Base-by-base conservation (phyloP, 139 green algal genomes). In the Auxenochlorella pyrenoidosa region DNA sequence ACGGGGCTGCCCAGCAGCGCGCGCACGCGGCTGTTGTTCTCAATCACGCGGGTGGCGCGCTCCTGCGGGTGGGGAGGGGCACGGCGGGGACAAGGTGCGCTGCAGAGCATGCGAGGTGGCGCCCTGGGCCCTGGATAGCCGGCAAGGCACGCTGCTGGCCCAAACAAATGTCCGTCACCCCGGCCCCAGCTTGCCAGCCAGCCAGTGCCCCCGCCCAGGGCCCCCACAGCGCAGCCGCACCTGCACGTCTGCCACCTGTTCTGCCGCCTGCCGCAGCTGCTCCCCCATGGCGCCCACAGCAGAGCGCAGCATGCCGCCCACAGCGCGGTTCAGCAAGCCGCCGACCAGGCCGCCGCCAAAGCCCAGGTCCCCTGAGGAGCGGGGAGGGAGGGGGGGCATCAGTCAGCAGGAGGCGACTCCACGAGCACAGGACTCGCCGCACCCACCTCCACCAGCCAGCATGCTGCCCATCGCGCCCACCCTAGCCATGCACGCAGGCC, bases 191-290 rank as follows among this genome's bases (percentile, higher is more conserved):
- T 54, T 6, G 47, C 47, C 6, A 18, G 10, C 47, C 47, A 54
- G 47, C 47, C 47, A 54, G 47, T 10, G 10, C 47, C 47, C 47
- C 47, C 47, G 10, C 47, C 10, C 8, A 54, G n/a, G n/a, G n/a
- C n/a, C n/a, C n/a, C 18, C 41, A 5, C 59, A 10, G 3, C 24
- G 59, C 59, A 10, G 38, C 43, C 38, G 2, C 43, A 70, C 63
- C 59, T 85, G 71, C 70, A 87, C 83, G 44, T 87, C 83, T 5
- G 83, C 71, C 38, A 60, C 71, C 36, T 87, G 83, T 72, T 82
- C 83, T 58, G 60, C 34, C 58, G 75, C 84, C 73, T 88, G 71
- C 38, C 59, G 84, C 60, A 88, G 32, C 75, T 88, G 84, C 73
- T 83, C 75, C 34, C 59, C 84, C 36, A 88, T 2, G 5, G 73